A percentile compares a stretch with the other conserved stretches of the same genome.
phyloP scores from a whole-genome alignment of 116 monocot genomes.

The Papilionanthe hybrid region DNA sequence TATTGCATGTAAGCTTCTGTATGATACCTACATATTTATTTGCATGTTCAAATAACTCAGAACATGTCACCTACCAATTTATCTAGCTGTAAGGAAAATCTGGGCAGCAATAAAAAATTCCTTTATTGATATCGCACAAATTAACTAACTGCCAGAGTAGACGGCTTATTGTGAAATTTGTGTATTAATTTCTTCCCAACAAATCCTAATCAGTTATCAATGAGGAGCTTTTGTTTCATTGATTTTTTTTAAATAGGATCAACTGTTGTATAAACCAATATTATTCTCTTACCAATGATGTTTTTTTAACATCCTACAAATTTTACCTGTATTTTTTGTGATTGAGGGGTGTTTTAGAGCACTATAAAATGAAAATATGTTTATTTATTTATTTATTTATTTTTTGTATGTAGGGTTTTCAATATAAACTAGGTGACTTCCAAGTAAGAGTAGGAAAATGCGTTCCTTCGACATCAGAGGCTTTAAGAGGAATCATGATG shows the following conservation, averaged over 20 bases:
- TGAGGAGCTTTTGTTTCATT: neutral
- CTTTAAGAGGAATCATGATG: conserved; percentile 93
- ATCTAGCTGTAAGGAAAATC: neutral
- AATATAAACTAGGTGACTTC: conserved; percentile 91
- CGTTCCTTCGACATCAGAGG: conserved; percentile 50
- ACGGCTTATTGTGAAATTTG: neutral
- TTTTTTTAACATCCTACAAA: neutral
- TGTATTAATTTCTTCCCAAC: neutral
- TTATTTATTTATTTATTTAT: neutral
- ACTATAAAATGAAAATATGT: neutral
- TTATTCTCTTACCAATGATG: neutral
- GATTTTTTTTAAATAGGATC: neutral
- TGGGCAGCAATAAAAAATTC: neutral
- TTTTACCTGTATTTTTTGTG: neutral
- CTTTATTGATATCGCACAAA: neutral
- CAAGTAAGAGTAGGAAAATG: conserved; percentile 78
- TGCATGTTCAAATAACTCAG: no score
- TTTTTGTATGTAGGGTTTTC: conserved; percentile 57
- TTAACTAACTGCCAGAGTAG: neutral
- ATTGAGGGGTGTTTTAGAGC: neutral
- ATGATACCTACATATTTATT: no score
- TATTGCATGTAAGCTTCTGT: no score
- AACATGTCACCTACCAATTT: neutral
- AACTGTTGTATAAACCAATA: neutral
- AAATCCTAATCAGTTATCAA: neutral